Conservation (phyloP, 306 rosid genomes). For the Prosopis cineraria region DNA sequence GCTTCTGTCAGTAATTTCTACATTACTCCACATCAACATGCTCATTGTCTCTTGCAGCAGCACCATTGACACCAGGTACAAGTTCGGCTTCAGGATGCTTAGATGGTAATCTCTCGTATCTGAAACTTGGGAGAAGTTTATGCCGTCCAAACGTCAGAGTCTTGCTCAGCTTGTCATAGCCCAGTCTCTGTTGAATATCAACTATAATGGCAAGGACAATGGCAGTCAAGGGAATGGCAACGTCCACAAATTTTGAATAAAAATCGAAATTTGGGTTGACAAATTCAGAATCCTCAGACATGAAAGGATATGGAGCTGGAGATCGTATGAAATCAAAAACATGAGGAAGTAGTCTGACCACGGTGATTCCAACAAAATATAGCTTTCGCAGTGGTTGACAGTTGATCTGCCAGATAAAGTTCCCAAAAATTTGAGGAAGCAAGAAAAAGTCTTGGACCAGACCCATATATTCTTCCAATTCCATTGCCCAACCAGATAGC, state of each 20-base stretch:
- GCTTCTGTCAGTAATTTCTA: slow-evolving; percentile 30
- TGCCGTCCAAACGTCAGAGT: slow-evolving; percentile 49
- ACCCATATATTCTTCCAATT: slow-evolving; percentile 79
- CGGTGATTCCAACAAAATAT: slow-evolving; percentile 76
- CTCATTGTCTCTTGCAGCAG: slow-evolving; percentile 47
- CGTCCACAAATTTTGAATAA: slow-evolving; percentile 76
- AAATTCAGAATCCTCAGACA: slow-evolving; percentile 69
- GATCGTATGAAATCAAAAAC: slow-evolving; percentile 69
- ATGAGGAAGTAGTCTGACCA: slow-evolving; percentile 88
- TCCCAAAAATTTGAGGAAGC: slow-evolving; percentile 83
- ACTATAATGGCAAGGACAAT: slow-evolving; percentile 59
- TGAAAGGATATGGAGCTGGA: slow-evolving; percentile 65
- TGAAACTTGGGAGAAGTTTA: slow-evolving; percentile 67
- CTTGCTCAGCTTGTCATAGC: slow-evolving; percentile 67
- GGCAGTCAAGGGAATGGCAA: slow-evolving; percentile 71
- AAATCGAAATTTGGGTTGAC: slow-evolving; percentile 70
- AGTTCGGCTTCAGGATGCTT: slow-evolving; percentile 74
- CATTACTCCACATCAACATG: slow-evolving; percentile 47
- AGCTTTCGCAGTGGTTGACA: slow-evolving; percentile 75
- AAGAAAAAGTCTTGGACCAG: slow-evolving; percentile 90
- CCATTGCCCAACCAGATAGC: slow-evolving; percentile 57
- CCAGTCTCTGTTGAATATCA: slow-evolving; percentile 76
- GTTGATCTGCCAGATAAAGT: slow-evolving; percentile 80
- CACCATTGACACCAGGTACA: slow-evolving; percentile 51
- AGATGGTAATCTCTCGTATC: slow-evolving; percentile 79